Conservation (phyloP, 2,329 filamentous ascomycete genomes). For the Aspergillus fijiensis region DNA sequence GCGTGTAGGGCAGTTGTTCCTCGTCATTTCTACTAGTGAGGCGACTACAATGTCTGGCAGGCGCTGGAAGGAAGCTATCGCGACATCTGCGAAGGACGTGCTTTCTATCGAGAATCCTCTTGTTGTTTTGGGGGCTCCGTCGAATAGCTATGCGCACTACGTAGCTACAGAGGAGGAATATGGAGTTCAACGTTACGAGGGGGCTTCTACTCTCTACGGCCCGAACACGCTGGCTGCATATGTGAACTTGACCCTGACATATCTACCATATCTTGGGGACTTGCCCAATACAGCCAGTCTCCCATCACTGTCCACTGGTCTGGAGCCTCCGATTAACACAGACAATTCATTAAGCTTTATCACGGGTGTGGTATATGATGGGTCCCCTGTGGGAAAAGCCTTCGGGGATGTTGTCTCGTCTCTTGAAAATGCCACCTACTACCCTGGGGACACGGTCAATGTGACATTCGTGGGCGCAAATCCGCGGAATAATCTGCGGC, state of each 20-base stretch:
- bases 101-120: slow-evolving; percentile 57
- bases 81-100: slow-evolving; percentile 53
- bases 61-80: slow-evolving; percentile 75
- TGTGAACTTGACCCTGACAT: slow-evolving; percentile 77
- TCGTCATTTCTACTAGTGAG: slow-evolving; percentile 83
- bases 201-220: slow-evolving; percentile 87
- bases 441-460: slow-evolving; percentile 60
- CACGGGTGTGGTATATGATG: slow-evolving; percentile 73
- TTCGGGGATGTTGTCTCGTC: slow-evolving; percentile 68
- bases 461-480: slow-evolving; percentile 82
- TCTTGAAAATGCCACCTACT: slow-evolving; percentile 54
- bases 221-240: slow-evolving; percentile 80
- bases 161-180: slow-evolving; percentile 79
- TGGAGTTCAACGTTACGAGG: slow-evolving; percentile 83
- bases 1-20: slow-evolving; percentile 78
- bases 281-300: slow-evolving; percentile 40
- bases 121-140: slow-evolving; percentile 84
- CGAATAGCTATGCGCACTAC: slow-evolving; percentile 88
- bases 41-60: slow-evolving; percentile 90
- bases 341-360: slow-evolving; percentile 77
- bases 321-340: slow-evolving; percentile 74
- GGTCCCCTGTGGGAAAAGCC: slow-evolving; percentile 60
- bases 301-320: slow-evolving; percentile 53
- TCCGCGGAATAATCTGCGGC: slow-evolving; percentile 80
- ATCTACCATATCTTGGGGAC: slow-evolving; percentile 65